These are phyloP conservation scores for Vinca major DNA, from an alignment of 305 asterid genomes.

Conservation along the genomic window DNA sequence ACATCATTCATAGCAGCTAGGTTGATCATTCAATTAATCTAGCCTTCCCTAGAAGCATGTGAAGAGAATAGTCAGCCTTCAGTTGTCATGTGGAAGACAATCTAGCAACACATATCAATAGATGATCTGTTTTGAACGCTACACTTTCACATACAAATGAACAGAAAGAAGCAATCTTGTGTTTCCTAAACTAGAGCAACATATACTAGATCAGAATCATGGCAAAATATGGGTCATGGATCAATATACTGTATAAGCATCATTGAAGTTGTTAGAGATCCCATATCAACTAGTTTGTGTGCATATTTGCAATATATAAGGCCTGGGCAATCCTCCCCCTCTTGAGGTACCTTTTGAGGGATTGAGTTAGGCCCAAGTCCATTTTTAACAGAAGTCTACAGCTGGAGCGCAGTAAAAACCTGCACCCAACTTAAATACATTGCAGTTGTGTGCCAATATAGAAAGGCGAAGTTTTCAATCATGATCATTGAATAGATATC, in stretches of 20 bases:
- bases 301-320: no score
- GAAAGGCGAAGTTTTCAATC: background rate
- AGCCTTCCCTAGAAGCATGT: background rate
- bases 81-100: background rate
- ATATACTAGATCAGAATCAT: background rate
- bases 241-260: background rate
- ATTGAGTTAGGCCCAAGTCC: no score
- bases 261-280: background rate
- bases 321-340: no score
- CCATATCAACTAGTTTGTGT: no score
- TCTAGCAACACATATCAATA: background rate
- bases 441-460: background rate
- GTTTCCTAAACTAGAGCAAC: background rate
- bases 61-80: background rate
- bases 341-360: no score
- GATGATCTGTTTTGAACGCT: background rate
- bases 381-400: background rate
- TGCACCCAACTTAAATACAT: background rate
- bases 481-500: background rate
- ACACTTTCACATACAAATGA: background rate
- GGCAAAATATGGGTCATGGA: background rate
- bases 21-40: background rate
- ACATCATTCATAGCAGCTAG: background rate
- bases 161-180: background rate
- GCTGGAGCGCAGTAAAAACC: background rate